phyloP scores from a whole-genome alignment of 306 rosid genomes.

The Mimosa pudica region DNA sequence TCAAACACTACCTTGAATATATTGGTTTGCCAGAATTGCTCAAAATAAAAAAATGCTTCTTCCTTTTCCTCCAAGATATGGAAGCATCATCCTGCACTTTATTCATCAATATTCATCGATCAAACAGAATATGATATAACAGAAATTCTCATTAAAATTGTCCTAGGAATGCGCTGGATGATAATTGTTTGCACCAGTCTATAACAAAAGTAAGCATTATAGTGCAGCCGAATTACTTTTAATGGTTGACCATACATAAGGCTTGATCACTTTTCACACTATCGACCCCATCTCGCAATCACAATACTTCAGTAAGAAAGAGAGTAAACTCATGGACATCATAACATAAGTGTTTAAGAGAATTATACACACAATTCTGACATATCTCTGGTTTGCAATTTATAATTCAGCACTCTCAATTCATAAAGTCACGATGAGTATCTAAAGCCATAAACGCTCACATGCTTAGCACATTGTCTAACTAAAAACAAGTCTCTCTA shows the following conservation, averaged over 20 bases:
- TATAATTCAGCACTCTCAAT: not conserved
- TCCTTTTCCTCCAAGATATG: conserved; percentile 95
- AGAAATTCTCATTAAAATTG: conserved; percentile 19
- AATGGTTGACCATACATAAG: not conserved
- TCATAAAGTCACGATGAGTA: not conserved
- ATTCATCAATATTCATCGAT: conserved; percentile 52
- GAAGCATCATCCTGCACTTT: conserved; percentile 96
- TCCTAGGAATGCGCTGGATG: not conserved
- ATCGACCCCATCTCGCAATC: not conserved
- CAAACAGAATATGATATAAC: conserved; percentile 41
- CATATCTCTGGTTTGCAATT: not conserved
- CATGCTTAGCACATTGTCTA: not conserved
- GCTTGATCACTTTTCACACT: not conserved
- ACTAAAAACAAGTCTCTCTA: not conserved
- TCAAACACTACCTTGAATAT: conserved; percentile 75
- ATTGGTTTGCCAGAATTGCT: conserved; percentile 96
- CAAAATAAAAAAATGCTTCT: conserved; percentile 90
- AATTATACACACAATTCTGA: not conserved
- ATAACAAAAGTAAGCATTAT: not conserved
- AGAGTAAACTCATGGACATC: not conserved
- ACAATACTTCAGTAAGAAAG: not conserved
- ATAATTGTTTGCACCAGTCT: not conserved
- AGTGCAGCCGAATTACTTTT: conserved; percentile 5
- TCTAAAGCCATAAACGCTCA: not conserved
- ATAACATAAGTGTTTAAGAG: not conserved